Conservation (phyloP, 2,329 filamentous ascomycete genomes). For the Ilyonectria mors-panacis region DNA sequence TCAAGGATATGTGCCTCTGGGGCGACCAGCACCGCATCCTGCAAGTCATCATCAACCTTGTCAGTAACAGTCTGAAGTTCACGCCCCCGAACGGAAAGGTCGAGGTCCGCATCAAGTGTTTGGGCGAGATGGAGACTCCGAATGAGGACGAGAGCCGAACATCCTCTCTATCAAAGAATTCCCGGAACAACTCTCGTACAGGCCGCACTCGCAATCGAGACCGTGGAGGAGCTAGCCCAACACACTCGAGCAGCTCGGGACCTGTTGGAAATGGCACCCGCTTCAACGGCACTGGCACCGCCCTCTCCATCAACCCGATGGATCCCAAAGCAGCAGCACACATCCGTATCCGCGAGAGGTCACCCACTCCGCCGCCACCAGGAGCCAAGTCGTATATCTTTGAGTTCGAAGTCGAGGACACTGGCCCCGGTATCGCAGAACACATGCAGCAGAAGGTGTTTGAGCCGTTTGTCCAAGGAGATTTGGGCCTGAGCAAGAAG, state of each 20-base stretch:
- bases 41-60: constrained; percentile 94
- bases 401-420: constrained; percentile 91
- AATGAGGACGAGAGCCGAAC: constrained; percentile 64
- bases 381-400: constrained; percentile 79
- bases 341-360: constrained; percentile 66
- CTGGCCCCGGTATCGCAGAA: constrained; percentile 86
- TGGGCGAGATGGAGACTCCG: constrained; percentile 69
- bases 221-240: constrained; percentile 64
- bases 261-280: constrained; percentile 39
- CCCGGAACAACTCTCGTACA: constrained; percentile 60
- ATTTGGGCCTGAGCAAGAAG: constrained; percentile 89
- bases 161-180: constrained; percentile 67
- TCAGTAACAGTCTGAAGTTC: constrained; percentile 94
- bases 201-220: constrained; percentile 58
- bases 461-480: constrained; percentile 95
- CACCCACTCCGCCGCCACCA: constrained; percentile 72
- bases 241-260: constrained; percentile 66
- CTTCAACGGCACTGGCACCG: constrained; percentile 61
- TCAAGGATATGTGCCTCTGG: constrained; percentile 91
- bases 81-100: constrained; percentile 84
- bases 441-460: constrained; percentile 87
- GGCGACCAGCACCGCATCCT: constrained; percentile 94
- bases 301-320: constrained; percentile 74
- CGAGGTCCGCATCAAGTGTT: constrained; percentile 80
- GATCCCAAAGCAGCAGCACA: constrained; percentile 68